These are phyloP conservation scores for Wallacemonas collosoma DNA, from an alignment of 208 protist genomes.

Conservation along the genomic window DNA sequence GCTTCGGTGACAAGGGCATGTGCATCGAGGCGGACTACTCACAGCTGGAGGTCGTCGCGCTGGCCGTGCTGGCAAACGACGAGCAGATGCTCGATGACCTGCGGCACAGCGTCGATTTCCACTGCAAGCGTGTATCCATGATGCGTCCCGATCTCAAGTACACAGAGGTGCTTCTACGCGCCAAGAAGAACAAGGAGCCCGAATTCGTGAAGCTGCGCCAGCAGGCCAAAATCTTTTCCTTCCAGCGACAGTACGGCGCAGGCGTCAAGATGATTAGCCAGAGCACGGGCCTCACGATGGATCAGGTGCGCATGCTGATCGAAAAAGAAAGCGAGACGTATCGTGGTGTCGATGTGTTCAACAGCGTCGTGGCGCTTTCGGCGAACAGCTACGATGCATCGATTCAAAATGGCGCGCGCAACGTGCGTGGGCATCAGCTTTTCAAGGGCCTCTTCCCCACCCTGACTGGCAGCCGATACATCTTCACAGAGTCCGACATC, in stretches of 20 bases:
- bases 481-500: conserved; percentile 90
- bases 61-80: conserved; percentile 90
- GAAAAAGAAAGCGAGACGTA: conserved; percentile 92
- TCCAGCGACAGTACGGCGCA: conserved; percentile 94
- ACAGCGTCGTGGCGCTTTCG: conserved; percentile 88
- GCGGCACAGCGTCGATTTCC: conserved; percentile 89
- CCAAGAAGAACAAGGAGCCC: conserved; percentile 93
- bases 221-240: conserved; percentile 94
- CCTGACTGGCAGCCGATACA: conserved; percentile 88
- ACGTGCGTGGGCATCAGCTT: conserved; percentile 87
- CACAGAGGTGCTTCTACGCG: conserved; percentile 83
- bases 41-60: conserved; percentile 91
- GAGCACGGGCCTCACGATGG: conserved; percentile 89
- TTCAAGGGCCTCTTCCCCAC: conserved; percentile 94
- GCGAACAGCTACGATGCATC: conserved; percentile 90
- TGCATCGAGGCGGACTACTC: conserved; percentile 94
- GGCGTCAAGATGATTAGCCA: conserved; percentile 92
- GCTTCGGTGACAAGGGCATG: conserved; percentile 87
- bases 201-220: conserved; percentile 92
- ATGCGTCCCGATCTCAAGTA: conserved; percentile 93
- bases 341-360: conserved; percentile 87
- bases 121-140: conserved; percentile 94
- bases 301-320: conserved; percentile 91
- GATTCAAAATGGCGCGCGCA: conserved; percentile 83
- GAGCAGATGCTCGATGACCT: conserved; percentile 92